These are phyloP conservation scores for Arabidopsis suecica DNA, from an alignment of 345 rosid genomes.

Conservation along the genomic window DNA sequence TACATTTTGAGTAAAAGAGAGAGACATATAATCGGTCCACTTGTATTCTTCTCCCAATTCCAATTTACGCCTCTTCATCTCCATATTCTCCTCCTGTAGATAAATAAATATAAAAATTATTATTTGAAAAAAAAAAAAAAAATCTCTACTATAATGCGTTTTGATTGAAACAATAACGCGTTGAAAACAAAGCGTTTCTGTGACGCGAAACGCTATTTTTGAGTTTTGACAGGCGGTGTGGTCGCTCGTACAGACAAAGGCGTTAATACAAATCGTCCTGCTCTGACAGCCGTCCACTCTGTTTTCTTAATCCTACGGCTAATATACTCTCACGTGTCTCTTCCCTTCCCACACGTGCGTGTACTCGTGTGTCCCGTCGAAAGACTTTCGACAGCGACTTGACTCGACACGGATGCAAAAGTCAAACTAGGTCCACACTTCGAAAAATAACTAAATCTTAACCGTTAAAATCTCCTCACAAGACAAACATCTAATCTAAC, in stretches of 20 bases:
- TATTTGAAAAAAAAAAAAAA: too few relatives aligned
- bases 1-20: conserved; percentile 93
- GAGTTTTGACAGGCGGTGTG: conserved; percentile 33
- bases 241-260: conserved; percentile 44
- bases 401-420: conserved; percentile 44
- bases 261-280: conserved; percentile 52
- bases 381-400: conserved; percentile 42
- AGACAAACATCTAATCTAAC: conserved; percentile 19
- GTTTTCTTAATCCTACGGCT: conserved; percentile 49
- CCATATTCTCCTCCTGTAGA: conserved; percentile 86
- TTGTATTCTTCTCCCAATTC: conserved; percentile 53
- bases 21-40: conserved; percentile 87
- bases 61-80: conserved; percentile 68
- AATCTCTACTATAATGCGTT: conserved; percentile 5
- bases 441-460: conserved; percentile 38
- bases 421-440: conserved; percentile 50
- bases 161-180: conserved; percentile 28
- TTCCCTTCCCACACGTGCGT: conserved; percentile 44
- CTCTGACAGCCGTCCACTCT: conserved; percentile 52
- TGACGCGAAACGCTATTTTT: conserved; percentile 37
- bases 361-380: conserved; percentile 52
- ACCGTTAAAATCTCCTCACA: conserved; percentile 40
- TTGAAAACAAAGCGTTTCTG: conserved; percentile 30
- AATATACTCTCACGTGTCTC: conserved; percentile 35
- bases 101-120: background rate